Evolutionary conservation across 805 yeast genomes (phyloP).

Genomic region (Limtongia smithiae): DNA sequence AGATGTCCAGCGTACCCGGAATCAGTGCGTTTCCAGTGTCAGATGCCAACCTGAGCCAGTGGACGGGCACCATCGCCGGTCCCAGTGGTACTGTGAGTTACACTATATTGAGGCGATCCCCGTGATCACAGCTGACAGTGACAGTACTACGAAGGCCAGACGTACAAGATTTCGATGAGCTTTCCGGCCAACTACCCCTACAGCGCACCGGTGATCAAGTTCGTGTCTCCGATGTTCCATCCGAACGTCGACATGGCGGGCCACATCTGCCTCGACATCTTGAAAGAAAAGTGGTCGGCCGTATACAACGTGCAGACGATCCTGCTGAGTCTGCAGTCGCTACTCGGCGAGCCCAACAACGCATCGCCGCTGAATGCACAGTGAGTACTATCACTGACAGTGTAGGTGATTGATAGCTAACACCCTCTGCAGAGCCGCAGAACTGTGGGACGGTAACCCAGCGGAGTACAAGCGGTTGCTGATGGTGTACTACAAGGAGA

Average conservation of each 20-base stretch:
- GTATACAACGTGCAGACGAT: conserved; percentile 60
- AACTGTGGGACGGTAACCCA: conserved; percentile 47
- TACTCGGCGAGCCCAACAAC: conserved; percentile 63
- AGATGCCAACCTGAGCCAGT: conserved; percentile 50
- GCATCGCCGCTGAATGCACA: conserved; percentile 52
- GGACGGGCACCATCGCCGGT: conserved; percentile 60
- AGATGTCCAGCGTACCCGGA: conserved; percentile 49
- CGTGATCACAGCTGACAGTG: neutral
- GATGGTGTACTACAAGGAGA: conserved; percentile 41
- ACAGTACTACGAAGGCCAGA: conserved; percentile 50
- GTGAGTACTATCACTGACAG: conserved; percentile 15
- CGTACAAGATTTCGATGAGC: conserved; percentile 48
- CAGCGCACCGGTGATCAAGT: conserved; percentile 53
- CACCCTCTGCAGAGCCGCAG: conserved; percentile 43
- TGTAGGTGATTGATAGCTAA: neutral
- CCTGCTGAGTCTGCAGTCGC: conserved; percentile 54
- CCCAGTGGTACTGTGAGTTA: conserved; percentile 47
- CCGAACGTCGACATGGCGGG: conserved; percentile 65
- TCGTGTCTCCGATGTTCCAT: conserved; percentile 60
- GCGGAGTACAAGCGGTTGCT: conserved; percentile 42
- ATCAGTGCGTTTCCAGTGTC: conserved; percentile 53
- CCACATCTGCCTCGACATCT: conserved; percentile 60
- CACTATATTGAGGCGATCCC: too few species aligned
- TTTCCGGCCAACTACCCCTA: conserved; percentile 59
- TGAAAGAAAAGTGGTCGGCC: conserved; percentile 64